These are phyloP conservation scores for Neurospora sp. DNA, from an alignment of 495 filamentous ascomycete species.

Conservation along the genomic window DNA sequence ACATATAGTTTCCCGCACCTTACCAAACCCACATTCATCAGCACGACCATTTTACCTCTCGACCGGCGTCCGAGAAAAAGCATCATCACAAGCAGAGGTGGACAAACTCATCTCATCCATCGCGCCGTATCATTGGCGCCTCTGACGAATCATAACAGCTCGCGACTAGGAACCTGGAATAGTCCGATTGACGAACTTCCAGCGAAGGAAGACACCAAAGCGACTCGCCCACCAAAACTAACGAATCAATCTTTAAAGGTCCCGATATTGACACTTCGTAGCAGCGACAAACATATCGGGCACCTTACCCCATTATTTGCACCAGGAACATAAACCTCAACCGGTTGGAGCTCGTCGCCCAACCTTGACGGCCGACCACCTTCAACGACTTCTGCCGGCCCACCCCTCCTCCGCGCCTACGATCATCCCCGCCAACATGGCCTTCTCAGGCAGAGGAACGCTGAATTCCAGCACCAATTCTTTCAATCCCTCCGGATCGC, in stretches of 20 bases:
- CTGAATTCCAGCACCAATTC: slow-evolving; percentile 28
- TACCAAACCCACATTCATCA: neutral
- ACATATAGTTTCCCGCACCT: neutral
- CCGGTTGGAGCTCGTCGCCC: neutral
- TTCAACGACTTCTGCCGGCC: slow-evolving; percentile 13
- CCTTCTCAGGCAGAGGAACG: slow-evolving; percentile 47
- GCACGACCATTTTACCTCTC: neutral
- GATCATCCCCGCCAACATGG: slow-evolving; percentile 54
- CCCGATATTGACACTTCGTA: neutral
- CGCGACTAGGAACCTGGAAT: neutral
- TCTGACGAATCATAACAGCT: neutral
- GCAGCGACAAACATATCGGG: neutral
- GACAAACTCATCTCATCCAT: neutral
- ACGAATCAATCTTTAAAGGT: neutral
- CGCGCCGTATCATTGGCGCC: neutral
- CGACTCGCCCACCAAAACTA: neutral
- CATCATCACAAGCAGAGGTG: neutral
- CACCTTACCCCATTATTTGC: neutral
- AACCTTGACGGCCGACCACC: neutral
- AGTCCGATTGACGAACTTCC: neutral
- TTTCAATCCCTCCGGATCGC: slow-evolving; percentile 35
- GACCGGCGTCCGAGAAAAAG: neutral
- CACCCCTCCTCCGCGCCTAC: slow-evolving; percentile 55
- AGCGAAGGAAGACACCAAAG: neutral
- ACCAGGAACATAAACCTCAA: neutral